Base-by-base conservation (phyloP, 2,329 filamentous ascomycete genomes). In the Monilinia vaccinii-corymbosi region DNA sequence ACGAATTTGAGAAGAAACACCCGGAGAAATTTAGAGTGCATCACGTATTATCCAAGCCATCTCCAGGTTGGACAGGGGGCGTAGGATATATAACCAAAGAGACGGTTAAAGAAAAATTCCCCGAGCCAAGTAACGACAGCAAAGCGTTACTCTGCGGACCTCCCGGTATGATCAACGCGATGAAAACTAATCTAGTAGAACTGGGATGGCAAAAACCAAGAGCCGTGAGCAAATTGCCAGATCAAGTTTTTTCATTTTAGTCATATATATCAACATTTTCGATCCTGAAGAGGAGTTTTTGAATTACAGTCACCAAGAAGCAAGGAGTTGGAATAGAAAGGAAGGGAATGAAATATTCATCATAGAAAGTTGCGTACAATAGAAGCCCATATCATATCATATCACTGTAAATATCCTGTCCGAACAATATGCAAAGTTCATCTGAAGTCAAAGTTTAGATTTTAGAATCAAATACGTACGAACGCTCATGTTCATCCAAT, bases 101-200 rank as follows among this genome's bases (percentile, higher is more conserved):
- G 0, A 67, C 83, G 40, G 77, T 86, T 66, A 66, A 71, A 53
- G 73, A 80, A 61, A 73, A 68, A 38, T 72, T 86, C 51, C 81
- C 82, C 1, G 64, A 66, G 0, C 71, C 81, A 0, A 73, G 71
- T 0, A 48, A 67, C 0, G 78, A 81, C 16, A 75, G 75, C 2
- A 85, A 82, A 68, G 68, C 83, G 9, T 73, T 84, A 73, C 71
- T 86, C 1, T 86, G 83, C 64, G 84, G 84, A 0, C 83, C 84
- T 0, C 83, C 83, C 0, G 78, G 77, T 0, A 82, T 86, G 81
- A 73, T 86, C 2, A 78, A 78, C 48, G 81, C 80, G 0, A 75
- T 77, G 16, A 85, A 83, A 73, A 79, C 77, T 66, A 73, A 71
- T 9, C 67, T 83, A 62, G 72, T 71, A 0, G 72, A 72, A 11